Conservation (phyloP, 106 monocot species). For the Dioscorea alata region DNA sequence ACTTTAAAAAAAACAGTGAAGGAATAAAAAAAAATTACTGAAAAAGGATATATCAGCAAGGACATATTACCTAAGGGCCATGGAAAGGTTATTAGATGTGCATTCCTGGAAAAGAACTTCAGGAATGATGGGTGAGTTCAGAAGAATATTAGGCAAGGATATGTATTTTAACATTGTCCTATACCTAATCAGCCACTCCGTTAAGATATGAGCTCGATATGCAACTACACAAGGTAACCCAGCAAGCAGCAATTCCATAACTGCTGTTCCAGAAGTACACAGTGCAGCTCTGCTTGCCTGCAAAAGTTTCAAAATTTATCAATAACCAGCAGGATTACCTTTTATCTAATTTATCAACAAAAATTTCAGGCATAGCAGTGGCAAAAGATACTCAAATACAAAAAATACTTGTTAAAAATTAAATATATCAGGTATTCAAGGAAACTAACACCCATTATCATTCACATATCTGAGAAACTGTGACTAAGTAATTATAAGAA, state of each 20-base stretch:
- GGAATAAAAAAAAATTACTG: background rate
- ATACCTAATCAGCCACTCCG: slow-evolving; percentile 62
- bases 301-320: background rate
- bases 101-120: slow-evolving; percentile 74
- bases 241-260: slow-evolving; percentile 80
- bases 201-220: slow-evolving; percentile 86
- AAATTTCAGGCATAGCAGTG: background rate
- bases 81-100: slow-evolving; percentile 51
- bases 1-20: too few relatives aligned
- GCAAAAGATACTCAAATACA: too few relatives aligned
- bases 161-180: slow-evolving; percentile 73
- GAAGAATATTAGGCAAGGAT: slow-evolving; percentile 86
- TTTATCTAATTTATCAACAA: background rate
- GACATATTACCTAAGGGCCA: slow-evolving; percentile 46
- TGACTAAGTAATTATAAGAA: too few relatives aligned
- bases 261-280: slow-evolving; percentile 87
- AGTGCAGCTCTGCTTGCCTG: slow-evolving; percentile 90
- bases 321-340: too few relatives aligned
- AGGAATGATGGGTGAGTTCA: slow-evolving; percentile 63
- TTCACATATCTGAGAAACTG: too few relatives aligned
- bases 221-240: slow-evolving; percentile 77
- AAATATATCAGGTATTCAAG: too few relatives aligned
- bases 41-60: background rate
- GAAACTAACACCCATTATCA: too few relatives aligned
- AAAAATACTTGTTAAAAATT: too few relatives aligned